Percentiles rank a stretch among this genome's conserved stretches.
phyloP scores from a whole-genome alignment of 2,329 filamentous ascomycete genomes.

The Trichothecium roseum region DNA sequence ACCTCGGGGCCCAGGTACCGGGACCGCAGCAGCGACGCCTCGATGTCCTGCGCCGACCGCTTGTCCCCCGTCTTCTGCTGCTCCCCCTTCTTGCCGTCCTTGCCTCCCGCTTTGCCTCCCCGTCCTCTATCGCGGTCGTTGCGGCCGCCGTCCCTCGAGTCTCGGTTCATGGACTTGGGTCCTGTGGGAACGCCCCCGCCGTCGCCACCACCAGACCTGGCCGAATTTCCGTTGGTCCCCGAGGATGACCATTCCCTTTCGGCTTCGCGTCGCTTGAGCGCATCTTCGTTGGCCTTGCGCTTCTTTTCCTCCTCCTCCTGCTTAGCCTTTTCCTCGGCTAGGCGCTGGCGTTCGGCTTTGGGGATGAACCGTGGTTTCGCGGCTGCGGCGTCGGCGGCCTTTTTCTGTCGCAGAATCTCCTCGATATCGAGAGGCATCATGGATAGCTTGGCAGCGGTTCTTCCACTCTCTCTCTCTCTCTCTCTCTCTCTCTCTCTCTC shows the following conservation, averaged over 20 bases:
- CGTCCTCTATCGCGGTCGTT: slow-evolving; percentile 14
- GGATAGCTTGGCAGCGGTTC: too few relatives aligned
- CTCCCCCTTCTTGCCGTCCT: slow-evolving; percentile 23
- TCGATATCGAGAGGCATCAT: slow-evolving; percentile 61
- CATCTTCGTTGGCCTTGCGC: slow-evolving; percentile 40
- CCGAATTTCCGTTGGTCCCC: background rate
- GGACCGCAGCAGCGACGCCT: slow-evolving; percentile 64
- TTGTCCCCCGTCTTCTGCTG: slow-evolving; percentile 25
- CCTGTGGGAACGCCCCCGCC: slow-evolving; percentile 50
- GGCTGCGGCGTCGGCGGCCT: slow-evolving; percentile 72
- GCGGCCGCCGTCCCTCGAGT: background rate
- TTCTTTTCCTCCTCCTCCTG: slow-evolving; percentile 55
- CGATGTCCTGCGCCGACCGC: slow-evolving; percentile 48
- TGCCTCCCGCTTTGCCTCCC: slow-evolving; percentile 35
- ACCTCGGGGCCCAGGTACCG: slow-evolving; percentile 88
- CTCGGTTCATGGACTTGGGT: slow-evolving; percentile 50
- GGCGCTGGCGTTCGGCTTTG: slow-evolving; percentile 69
- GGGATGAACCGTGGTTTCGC: slow-evolving; percentile 83
- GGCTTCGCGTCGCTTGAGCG: slow-evolving; percentile 64
- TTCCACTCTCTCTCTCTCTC: slow-evolving; percentile 2
- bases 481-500: too few relatives aligned
- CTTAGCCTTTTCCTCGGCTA: slow-evolving; percentile 67
- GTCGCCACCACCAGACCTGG: slow-evolving; percentile 14
- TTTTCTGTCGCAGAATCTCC: slow-evolving; percentile 76
- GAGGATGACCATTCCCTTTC: slow-evolving; percentile 24